Evolutionary conservation across 2,329 filamentous ascomycete species (phyloP), one percentile per base, ranked within the genome.

Genomic region (Pseudopithomyces chartarum): DNA sequence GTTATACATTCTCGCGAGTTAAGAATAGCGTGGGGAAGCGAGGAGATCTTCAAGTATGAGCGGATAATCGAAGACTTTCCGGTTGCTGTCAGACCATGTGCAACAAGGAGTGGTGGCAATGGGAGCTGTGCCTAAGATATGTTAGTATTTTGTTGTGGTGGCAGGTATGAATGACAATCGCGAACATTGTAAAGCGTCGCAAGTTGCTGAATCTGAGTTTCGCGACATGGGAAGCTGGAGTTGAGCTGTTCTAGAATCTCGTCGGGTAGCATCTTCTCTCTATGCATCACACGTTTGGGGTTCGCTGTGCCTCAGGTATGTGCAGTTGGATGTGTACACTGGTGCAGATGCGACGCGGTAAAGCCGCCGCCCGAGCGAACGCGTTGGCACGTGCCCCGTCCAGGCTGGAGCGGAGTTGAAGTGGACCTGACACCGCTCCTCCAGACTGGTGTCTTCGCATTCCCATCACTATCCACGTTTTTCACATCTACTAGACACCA

Each of bases 1-100:
- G 90, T 92, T 60, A 96, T 88, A 71, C 90, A 94, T 78, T 94
- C 90, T 61, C 84, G 80, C 20, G 87, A 90, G 64, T 85, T 87
- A 58, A 94, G 78, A 29, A 90, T 79, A 36, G 87, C 84, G 66
- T 88, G 84, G 22, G 78, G 77, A 15, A 88, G 68, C 7, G 63
- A 63, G 11, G 84, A 78, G 1, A 71, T 68, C 26, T 82, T 71
- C 2, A 96, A 82, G 15, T 92, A 82, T 2, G 83, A 81, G 55
- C 82, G 81, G 3, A 89, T 81, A 49, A 97, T 83, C 46, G 85
- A 85, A 32, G 87, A 91, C 78, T 98, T 98, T 39, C 92, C 94
- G 0, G 93, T 96, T 2, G 92, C 89, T 68, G 93, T 88, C 29
- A 92, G 86, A 49, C 95, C 95, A 74, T 98, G 88, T 47, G 96